Evolutionary conservation across 2,329 filamentous ascomycete genomes (phyloP).

Genomic region (Cercospora canescens): DNA sequence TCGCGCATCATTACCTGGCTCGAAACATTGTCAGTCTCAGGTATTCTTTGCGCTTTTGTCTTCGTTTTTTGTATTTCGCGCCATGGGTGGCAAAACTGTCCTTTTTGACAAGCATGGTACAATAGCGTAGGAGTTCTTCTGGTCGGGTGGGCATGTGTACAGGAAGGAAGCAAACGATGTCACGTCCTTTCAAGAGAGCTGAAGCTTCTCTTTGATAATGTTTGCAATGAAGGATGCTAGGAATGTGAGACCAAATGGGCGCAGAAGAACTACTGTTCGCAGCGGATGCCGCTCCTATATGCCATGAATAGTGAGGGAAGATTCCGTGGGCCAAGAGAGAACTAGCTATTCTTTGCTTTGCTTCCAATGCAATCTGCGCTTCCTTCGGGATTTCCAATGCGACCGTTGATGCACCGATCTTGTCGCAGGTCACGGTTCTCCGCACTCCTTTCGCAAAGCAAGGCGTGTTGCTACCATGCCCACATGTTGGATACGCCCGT

Average conservation of each 20-base stretch:
- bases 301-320: neutral
- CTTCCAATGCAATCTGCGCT: neutral
- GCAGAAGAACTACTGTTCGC: neutral
- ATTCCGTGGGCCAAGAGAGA: neutral
- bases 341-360: neutral
- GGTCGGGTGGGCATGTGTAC: neutral
- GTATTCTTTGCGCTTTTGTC: neutral
- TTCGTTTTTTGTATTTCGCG: neutral
- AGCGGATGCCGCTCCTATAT: neutral
- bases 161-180: neutral
- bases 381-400: neutral
- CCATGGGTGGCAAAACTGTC: neutral
- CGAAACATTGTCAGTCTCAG: neutral
- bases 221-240: neutral
- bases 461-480: neutral
- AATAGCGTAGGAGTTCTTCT: constrained; percentile 5
- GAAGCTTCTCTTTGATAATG: neutral
- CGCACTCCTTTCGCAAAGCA: neutral
- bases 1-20: neutral
- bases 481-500: neutral
- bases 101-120: neutral
- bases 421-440: neutral
- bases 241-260: neutral
- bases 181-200: neutral
- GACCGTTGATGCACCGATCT: neutral